These are phyloP conservation scores for Salvia splendens DNA, from an alignment of 257 asterid genomes.

Conservation along the genomic window DNA sequence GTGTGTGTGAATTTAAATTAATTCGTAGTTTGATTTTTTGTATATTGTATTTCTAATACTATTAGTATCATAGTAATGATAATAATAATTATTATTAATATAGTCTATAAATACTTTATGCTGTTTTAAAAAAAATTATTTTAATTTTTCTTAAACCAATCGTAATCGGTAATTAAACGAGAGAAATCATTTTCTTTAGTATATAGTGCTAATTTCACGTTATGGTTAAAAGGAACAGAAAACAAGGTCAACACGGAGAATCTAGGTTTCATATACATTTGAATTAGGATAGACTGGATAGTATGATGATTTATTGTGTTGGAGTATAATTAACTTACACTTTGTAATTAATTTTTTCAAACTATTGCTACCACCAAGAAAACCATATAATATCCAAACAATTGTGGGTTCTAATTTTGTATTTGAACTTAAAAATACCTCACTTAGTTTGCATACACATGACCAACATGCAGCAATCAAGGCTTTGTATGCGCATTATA, in stretches of 20 bases:
- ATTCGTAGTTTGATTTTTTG: background rate
- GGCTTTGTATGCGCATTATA: too few species aligned
- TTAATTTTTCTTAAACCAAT: background rate
- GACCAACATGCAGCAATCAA: too few species aligned
- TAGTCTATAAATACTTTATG: background rate
- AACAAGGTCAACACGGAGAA: conserved; percentile 31
- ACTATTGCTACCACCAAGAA: background rate
- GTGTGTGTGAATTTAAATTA: too few species aligned
- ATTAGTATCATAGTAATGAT: background rate
- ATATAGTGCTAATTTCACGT: too few species aligned
- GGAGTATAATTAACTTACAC: conserved; percentile 6
- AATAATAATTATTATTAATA: too few species aligned
- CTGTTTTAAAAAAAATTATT: background rate
- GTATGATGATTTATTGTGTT: background rate
- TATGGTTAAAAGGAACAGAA: conserved; percentile 39
- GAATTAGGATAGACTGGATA: background rate
- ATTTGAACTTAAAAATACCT: background rate
- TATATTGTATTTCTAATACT: background rate
- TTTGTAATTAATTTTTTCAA: conserved; percentile 8
- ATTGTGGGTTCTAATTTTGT: background rate
- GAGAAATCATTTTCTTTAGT: background rate
- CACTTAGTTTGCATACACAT: too few species aligned
- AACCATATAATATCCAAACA: background rate
- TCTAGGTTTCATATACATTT: conserved; percentile 1
- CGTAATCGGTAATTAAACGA: too few species aligned